A percentile compares a stretch with the other conserved stretches of the same genome.
These are phyloP conservation scores for Fusarium sp. DNA, from an alignment of 2,329 filamentous ascomycete genomes.

Conservation along the genomic window DNA sequence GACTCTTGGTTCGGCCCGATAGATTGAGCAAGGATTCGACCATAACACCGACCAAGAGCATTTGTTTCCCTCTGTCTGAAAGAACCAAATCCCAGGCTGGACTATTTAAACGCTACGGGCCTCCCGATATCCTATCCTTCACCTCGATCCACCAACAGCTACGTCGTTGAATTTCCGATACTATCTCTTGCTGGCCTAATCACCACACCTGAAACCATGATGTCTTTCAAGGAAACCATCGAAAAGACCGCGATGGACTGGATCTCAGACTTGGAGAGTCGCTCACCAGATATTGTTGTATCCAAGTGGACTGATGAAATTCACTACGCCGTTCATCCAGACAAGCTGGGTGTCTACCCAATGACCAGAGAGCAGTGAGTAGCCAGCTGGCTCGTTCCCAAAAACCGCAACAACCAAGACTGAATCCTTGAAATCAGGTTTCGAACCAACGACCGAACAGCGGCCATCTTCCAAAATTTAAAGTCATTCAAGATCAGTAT, in stretches of 20 bases:
- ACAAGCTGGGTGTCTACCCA: neutral
- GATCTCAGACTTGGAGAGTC: conserved; percentile 12
- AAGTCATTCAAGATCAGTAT: conserved; percentile 3
- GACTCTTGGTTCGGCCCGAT: neutral
- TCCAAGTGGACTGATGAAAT: conserved; percentile 10
- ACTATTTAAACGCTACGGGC: neutral
- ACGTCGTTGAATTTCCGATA: neutral
- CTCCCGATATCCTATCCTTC: neutral
- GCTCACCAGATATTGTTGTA: conserved; percentile 1
- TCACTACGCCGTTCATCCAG: conserved; percentile 9
- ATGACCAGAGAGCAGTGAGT: conserved; percentile 9
- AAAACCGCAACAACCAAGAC: neutral
- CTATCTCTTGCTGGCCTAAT: neutral
- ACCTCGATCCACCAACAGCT: neutral
- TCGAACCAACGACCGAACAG: conserved; percentile 6
- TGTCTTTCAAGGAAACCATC: conserved; percentile 2
- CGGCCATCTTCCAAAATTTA: neutral
- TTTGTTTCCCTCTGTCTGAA: neutral
- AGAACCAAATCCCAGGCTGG: neutral
- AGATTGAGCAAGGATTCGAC: neutral
- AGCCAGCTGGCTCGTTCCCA: neutral
- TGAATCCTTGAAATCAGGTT: neutral
- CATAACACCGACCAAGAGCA: neutral
- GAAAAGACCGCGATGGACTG: neutral
- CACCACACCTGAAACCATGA: neutral